Evolutionary conservation across 2,329 filamentous ascomycete species (phyloP).

Genomic region (Phaeophleospora eucalypticola): DNA sequence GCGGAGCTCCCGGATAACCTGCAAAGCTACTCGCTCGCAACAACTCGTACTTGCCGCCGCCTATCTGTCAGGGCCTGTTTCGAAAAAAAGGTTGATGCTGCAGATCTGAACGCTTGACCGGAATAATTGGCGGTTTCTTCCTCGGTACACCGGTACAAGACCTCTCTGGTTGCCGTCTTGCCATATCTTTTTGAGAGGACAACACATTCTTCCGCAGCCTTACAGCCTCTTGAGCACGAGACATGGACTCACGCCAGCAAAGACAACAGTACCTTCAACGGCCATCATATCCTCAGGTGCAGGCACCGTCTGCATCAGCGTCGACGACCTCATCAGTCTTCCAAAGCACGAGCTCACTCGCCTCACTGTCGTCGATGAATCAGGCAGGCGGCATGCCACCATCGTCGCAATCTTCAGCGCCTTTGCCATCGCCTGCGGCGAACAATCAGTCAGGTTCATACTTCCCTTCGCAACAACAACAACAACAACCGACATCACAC

Average conservation of each 20-base stretch:
- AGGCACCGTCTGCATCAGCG: conserved; percentile 19
- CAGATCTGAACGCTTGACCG: conserved; percentile 8
- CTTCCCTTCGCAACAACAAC: conserved; percentile 25
- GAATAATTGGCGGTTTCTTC: conserved; percentile 3
- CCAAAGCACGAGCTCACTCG: conserved; percentile 42
- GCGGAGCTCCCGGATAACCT: no score
- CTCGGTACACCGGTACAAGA: conserved; percentile 5
- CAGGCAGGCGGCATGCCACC: conserved; percentile 23
- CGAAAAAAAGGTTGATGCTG: neutral
- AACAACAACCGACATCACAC: conserved; percentile 23
- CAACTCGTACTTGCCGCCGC: no score
- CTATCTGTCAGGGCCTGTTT: no score
- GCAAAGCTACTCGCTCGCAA: no score
- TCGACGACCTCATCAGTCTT: conserved; percentile 33
- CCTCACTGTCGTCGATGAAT: conserved; percentile 33
- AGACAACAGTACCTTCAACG: conserved; percentile 27
- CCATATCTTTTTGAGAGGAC: neutral
- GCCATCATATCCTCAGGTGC: conserved; percentile 35
- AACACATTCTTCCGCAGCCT: neutral
- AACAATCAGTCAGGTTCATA: conserved; percentile 29
- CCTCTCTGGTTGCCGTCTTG: neutral
- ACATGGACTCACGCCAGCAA: conserved; percentile 24
- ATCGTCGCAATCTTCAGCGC: conserved; percentile 34
- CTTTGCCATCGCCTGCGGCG: conserved; percentile 30
- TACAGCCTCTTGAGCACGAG: neutral